Conservation (phyloP, 306 rosid species). For the Canavalia ensiformis region DNA sequence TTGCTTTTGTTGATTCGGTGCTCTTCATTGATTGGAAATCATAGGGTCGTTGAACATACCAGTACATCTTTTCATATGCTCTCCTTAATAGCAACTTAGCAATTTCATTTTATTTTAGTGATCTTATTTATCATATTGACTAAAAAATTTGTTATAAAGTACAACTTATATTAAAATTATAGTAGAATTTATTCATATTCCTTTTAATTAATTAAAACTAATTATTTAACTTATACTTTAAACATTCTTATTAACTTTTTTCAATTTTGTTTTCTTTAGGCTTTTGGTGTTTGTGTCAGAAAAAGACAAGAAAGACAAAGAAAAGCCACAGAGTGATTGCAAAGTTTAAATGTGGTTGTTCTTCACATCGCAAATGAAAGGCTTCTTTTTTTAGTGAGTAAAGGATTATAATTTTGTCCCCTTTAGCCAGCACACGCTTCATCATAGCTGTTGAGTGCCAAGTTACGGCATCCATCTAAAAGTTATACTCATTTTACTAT, state of each 20-base stretch:
- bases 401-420: constrained; percentile 45
- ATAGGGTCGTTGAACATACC: constrained; percentile 28
- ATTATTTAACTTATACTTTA: too few species aligned
- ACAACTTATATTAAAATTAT: too few species aligned
- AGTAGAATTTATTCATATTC: too few species aligned
- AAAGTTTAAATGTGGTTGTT: not conserved
- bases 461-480: constrained; percentile 6
- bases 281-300: not conserved
- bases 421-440: constrained; percentile 42
- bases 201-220: too few species aligned
- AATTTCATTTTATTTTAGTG: not conserved
- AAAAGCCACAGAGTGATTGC: constrained; percentile 3
- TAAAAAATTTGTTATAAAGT: too few species aligned
- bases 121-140: not conserved
- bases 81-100: not conserved
- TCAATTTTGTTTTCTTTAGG: not conserved
- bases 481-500: not conserved
- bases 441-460: constrained; percentile 38
- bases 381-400: not conserved
- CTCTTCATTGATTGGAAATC: constrained; percentile 37
- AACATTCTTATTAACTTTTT: too few species aligned
- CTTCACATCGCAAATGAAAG: constrained; percentile 5
- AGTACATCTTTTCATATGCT: not conserved
- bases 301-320: constrained; percentile 8
- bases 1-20: constrained; percentile 16